phyloP scores from a whole-genome alignment of 495 filamentous ascomycete species.

The Alectoria sarmentosa region DNA sequence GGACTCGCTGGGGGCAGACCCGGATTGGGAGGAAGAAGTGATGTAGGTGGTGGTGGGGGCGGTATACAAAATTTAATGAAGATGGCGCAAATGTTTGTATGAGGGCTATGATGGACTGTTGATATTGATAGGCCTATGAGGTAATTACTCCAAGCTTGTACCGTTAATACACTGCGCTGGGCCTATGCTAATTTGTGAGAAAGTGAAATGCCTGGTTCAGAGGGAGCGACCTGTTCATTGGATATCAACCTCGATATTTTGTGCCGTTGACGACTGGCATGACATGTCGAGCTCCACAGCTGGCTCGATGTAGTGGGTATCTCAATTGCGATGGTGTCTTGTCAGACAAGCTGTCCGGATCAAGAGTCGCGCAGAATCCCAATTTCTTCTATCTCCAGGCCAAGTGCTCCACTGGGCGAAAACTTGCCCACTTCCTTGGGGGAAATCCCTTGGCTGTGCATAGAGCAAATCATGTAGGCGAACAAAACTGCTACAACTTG shows the following conservation, averaged over 20 bases:
- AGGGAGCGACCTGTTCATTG: background rate
- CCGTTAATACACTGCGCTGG: background rate
- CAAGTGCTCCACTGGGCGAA: background rate
- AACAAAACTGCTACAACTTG: background rate
- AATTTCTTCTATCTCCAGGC: background rate
- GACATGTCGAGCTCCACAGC: background rate
- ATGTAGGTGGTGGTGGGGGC: slow-evolving; percentile 22
- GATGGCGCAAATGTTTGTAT: slow-evolving; percentile 60
- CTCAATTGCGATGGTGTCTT: background rate
- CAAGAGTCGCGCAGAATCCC: background rate
- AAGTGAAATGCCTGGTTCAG: background rate
- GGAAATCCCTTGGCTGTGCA: background rate
- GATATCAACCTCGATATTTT: background rate
- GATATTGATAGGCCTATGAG: background rate
- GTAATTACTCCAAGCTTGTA: background rate
- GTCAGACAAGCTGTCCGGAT: background rate
- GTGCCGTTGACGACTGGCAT: background rate
- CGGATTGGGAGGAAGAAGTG: slow-evolving; percentile 17
- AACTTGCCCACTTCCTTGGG: background rate
- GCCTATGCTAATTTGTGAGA: background rate
- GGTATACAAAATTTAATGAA: slow-evolving; percentile 46
- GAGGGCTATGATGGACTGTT: slow-evolving; percentile 15
- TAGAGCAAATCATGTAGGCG: background rate
- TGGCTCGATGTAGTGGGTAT: background rate
- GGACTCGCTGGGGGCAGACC: slow-evolving; percentile 23